These are phyloP conservation scores for Gynostemma pentaphyllum DNA, from an alignment of 306 rosid genomes.

Conservation along the genomic window DNA sequence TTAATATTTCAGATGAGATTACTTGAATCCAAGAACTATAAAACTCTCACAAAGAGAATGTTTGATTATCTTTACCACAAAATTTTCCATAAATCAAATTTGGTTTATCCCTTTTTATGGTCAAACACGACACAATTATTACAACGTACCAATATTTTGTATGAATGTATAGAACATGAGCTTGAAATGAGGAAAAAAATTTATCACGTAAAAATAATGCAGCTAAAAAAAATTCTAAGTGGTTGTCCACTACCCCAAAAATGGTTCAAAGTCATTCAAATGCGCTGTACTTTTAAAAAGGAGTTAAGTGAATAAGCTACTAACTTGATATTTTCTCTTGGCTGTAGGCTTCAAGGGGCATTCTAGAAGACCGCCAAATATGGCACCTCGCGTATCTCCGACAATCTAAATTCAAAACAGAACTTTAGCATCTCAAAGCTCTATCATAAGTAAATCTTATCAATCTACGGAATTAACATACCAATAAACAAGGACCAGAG, in stretches of 20 bases:
- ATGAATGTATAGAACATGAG: neutral
- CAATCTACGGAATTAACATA: conserved; percentile 17
- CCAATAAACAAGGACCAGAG: conserved; percentile 87
- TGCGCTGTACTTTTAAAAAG: conserved; percentile 1
- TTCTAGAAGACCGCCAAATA: conserved; percentile 86
- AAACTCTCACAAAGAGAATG: neutral
- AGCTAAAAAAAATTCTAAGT: conserved; percentile 1
- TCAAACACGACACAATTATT: neutral
- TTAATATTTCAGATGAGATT: neutral
- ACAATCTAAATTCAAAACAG: conserved; percentile 40
- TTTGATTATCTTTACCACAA: neutral
- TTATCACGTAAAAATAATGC: neutral
- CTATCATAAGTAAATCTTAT: neutral
- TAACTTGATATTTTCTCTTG: conserved; percentile 83
- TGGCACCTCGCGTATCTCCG: conserved; percentile 88
- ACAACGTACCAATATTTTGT: neutral
- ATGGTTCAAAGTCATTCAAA: neutral
- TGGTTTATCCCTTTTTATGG: neutral
- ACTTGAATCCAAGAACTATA: neutral
- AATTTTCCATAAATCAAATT: neutral
- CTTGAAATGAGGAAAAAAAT: neutral
- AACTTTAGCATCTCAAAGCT: neutral
- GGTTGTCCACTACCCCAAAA: neutral
- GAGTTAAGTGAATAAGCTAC: conserved; percentile 5
- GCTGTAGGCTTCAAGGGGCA: conserved; percentile 80